These are phyloP conservation scores for Uronychia setigera DNA, from an alignment of 73 alveolate species.

Conservation along the genomic window DNA sequence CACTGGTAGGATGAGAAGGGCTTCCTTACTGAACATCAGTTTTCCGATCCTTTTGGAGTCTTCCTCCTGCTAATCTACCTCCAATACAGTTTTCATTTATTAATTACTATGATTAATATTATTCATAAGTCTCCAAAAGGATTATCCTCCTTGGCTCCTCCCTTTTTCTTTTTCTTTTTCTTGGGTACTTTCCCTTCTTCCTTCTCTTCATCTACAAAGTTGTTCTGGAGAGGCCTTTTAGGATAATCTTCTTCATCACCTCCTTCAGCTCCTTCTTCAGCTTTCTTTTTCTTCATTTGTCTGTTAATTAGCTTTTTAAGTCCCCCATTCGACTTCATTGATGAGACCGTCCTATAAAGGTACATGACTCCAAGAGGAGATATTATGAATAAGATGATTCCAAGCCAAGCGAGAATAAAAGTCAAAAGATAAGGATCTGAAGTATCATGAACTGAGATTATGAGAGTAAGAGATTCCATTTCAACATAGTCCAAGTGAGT, in stretches of 20 bases:
- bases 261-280: neutral
- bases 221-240: slow-evolving; percentile 1
- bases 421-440: neutral
- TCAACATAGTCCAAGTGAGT: neutral
- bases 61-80: neutral
- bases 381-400: neutral
- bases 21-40: neutral
- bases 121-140: neutral
- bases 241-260: neutral
- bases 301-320: neutral
- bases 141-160: neutral
- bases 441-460: neutral
- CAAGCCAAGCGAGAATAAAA: neutral
- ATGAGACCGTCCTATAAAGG: neutral
- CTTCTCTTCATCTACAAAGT: neutral
- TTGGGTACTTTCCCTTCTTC: neutral
- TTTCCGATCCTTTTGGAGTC: neutral
- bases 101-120: neutral
- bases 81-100: neutral
- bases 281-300: neutral
- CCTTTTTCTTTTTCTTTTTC: neutral
- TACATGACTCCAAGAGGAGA: neutral
- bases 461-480: neutral
- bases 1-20: neutral
- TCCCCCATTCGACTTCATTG: neutral